Base-by-base conservation (phyloP, 345 rosid genomes). In the Diplotaxis tenuifolia region DNA sequence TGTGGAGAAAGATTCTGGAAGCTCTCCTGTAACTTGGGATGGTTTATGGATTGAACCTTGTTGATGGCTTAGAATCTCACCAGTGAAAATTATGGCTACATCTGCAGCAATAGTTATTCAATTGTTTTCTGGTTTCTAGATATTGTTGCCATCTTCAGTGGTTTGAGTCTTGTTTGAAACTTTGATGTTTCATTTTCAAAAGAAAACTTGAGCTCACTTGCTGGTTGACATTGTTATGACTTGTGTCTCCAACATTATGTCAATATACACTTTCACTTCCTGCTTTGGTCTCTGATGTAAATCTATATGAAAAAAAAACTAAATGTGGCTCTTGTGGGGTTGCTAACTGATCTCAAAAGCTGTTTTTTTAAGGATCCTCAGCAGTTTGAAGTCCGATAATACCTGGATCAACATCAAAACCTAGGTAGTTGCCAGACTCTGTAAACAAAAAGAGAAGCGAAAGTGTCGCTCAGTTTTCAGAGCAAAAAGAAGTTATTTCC, bases 351-450 rank as follows among this genome's bases (percentile, higher is more conserved):
- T 42, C 59, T 62, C 65, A 62, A 45, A 32, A 19, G 47, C 47
- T 76, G 70, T n/a, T 64, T 42, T 18, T 70, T 76, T n/a, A n/a
- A 16, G 70, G 55, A 71, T 87, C 90, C 22, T 81, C 84, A 18
- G 88, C 83, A 29, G 98, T 85, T 68, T 84, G 89, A 73, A 93
- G 88, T 32, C 96, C 96, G 31, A 90, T 90, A 57, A 90, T 83
- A 76, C 95, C 96, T 88, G 91, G 21, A 42, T 75, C 52, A 45
- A 55, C 31, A 76, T 19, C 38, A 69, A 29, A 70, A 56, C 23
- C 15, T 49, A 12, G 11, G 57, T 22, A 70, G 53, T 36, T 14
- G 59, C 55, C 60, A 14, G 34, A 22, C 18, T 22, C 12, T 18
- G 11, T 19, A n/a, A 71, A 14, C 42, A 36, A 36, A 7, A 29